These are phyloP conservation scores for Chalciporus pseudorubinellus DNA, from an alignment of 768 basidiomycete genomes.

Conservation along the genomic window DNA sequence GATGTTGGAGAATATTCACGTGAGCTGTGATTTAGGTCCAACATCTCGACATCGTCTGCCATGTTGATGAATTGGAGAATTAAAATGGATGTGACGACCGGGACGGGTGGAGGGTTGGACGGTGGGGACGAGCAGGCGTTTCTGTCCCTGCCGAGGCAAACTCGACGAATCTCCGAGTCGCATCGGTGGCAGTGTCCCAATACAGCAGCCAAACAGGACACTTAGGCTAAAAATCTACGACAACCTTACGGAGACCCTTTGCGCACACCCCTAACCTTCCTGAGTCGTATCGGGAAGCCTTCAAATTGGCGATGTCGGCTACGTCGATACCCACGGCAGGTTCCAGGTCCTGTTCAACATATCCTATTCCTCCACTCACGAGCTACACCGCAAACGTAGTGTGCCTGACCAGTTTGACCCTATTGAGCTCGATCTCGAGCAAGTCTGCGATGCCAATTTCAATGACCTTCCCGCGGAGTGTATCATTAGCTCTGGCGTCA, in stretches of 20 bases:
- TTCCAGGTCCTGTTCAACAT: background rate
- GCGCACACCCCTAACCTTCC: background rate
- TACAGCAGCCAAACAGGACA: no score
- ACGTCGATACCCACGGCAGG: background rate
- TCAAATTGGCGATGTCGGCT: background rate
- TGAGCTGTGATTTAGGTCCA: slow-evolving; percentile 11
- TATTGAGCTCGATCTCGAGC: background rate
- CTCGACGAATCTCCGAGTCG: no score
- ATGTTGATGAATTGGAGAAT: slow-evolving; percentile 7
- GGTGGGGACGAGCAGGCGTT: slow-evolving; percentile 27
- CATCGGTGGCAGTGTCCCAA: no score
- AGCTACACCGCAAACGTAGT: background rate
- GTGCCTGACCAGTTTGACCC: background rate
- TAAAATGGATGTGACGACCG: background rate
- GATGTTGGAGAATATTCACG: background rate
- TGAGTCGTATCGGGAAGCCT: background rate
- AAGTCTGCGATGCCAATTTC: background rate
- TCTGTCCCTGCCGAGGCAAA: no score
- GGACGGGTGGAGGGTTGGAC: slow-evolving; percentile 14
- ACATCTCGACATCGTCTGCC: slow-evolving; percentile 32
- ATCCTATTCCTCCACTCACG: background rate
- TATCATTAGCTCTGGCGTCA: background rate
- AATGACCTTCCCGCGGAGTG: background rate
- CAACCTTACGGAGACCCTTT: background rate
- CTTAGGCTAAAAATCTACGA: no score